phyloP scores from a whole-genome alignment of 208 protist species.

The Acanthamoeba lenticulata region DNA sequence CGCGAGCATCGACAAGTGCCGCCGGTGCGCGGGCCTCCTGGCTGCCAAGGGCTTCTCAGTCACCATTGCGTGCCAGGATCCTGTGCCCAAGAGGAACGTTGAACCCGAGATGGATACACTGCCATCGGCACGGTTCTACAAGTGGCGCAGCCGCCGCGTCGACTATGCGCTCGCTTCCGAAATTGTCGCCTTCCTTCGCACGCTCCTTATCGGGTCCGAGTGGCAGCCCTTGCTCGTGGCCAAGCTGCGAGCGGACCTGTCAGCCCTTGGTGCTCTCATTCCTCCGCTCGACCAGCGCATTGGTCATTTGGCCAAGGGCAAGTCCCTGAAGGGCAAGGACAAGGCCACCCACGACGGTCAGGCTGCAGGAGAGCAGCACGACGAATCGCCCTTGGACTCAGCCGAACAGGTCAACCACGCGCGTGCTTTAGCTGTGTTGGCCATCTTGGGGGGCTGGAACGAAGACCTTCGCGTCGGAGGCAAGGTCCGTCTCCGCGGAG shows the following conservation, averaged over 20 bases:
- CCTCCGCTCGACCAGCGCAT: background rate
- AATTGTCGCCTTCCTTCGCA: slow-evolving; percentile 18
- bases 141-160: slow-evolving; percentile 29
- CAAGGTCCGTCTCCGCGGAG: background rate
- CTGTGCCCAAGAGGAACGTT: slow-evolving; percentile 6
- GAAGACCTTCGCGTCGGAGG: slow-evolving; percentile 15
- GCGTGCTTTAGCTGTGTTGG: background rate
- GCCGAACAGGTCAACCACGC: background rate
- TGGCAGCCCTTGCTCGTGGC: background rate
- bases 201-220: background rate
- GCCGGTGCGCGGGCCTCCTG: background rate
- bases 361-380: background rate
- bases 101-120: background rate
- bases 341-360: background rate
- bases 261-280: background rate
- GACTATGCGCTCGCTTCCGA: slow-evolving; percentile 42
- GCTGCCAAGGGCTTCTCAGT: slow-evolving; percentile 30
- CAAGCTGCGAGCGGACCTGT: background rate
- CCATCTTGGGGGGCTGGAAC: slow-evolving; percentile 1
- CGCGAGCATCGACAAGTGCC: slow-evolving; percentile 37
- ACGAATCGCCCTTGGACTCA: no score
- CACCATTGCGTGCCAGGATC: slow-evolving; percentile 17
- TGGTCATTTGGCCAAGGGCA: background rate
- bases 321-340: background rate
- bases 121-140: slow-evolving; percentile 6